Conservation (phyloP, 179 eudicot species). For the Gypsophila paniculata region DNA sequence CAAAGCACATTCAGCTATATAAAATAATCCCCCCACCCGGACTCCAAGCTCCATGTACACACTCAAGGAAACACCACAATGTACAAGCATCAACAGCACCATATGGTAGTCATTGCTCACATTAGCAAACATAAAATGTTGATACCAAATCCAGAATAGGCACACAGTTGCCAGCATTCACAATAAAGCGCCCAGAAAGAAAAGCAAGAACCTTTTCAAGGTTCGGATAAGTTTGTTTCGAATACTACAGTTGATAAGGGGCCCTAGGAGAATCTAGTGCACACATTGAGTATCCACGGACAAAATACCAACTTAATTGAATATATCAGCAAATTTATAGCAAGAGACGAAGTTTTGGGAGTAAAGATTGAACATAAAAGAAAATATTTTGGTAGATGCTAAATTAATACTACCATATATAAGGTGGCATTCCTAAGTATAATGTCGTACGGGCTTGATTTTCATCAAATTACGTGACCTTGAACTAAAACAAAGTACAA, state of each 20-base stretch:
- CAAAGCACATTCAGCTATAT: no score
- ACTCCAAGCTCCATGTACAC: no score
- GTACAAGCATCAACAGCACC: background rate
- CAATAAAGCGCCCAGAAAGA: background rate
- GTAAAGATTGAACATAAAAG: background rate
- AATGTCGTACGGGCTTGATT: no score
- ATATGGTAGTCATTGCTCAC: background rate
- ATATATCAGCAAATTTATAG: background rate
- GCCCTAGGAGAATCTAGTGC: background rate
- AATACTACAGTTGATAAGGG: background rate
- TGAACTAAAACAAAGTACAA: background rate
- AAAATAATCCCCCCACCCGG: no score
- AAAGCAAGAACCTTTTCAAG: conserved; percentile 2
- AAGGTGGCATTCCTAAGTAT: background rate
- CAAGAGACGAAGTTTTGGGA: background rate
- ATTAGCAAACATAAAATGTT: background rate
- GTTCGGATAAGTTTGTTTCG: background rate
- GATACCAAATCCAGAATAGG: background rate
- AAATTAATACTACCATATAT: background rate
- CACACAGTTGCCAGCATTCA: background rate
- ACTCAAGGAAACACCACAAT: background rate
- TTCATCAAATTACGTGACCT: no score
- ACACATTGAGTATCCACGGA: background rate
- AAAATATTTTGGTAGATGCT: background rate
- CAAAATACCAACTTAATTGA: background rate